phyloP scores from a whole-genome alignment of 2,329 filamentous ascomycete genomes.

The Aspergillus chevalieri region DNA sequence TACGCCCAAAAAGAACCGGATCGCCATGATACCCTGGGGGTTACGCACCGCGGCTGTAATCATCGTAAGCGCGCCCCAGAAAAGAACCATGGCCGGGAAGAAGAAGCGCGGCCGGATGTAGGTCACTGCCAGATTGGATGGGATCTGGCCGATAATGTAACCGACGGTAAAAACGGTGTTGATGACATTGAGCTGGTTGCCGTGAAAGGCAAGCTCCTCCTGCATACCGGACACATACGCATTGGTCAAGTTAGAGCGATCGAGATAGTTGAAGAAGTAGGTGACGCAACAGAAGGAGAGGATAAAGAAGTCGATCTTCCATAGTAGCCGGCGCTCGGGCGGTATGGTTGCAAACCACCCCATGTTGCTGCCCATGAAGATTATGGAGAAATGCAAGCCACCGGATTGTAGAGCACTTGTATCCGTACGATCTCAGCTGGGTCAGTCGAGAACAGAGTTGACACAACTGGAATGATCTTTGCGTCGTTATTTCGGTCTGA shows the following conservation, averaged over 20 bases:
- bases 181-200: conserved; percentile 24
- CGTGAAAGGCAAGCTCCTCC: conserved; percentile 26
- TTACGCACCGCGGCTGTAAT: conserved; percentile 23
- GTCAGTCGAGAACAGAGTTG: too few species aligned
- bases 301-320: conserved; percentile 49
- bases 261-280: conserved; percentile 46
- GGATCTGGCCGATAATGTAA: conserved; percentile 20
- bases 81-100: conserved; percentile 23
- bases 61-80: conserved; percentile 30
- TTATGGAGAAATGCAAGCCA: too few species aligned
- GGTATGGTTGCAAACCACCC: not conserved
- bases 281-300: conserved; percentile 41
- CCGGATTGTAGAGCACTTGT: too few species aligned
- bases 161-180: conserved; percentile 21
- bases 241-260: conserved; percentile 44
- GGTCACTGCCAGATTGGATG: conserved; percentile 19
- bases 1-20: conserved; percentile 34
- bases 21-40: conserved; percentile 26
- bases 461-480: too few species aligned
- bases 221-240: conserved; percentile 39
- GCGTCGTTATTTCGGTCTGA: too few species aligned
- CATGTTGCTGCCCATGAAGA: not conserved
- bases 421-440: too few species aligned
- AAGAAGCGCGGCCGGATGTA: conserved; percentile 21
- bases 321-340: conserved; percentile 39